phyloP scores from a whole-genome alignment of 345 rosid genomes.

The Punica granatum region DNA sequence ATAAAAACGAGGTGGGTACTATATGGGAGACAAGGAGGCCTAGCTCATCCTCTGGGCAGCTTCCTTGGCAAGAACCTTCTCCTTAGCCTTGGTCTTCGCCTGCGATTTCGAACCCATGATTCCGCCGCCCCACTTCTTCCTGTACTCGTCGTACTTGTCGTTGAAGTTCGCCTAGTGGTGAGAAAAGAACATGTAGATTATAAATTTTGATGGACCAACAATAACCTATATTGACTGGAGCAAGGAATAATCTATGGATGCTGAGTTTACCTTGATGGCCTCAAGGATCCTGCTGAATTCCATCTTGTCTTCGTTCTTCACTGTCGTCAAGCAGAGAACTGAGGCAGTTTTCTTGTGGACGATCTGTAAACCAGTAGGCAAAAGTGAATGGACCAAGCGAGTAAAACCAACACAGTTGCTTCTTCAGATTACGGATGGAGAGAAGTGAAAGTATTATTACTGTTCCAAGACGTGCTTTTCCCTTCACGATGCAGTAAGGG shows the following conservation, averaged over 20 bases:
- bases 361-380: constrained; percentile 26
- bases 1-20: neutral
- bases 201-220: neutral
- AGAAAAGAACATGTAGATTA: neutral
- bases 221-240: neutral
- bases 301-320: constrained; percentile 70
- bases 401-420: neutral
- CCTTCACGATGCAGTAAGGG: constrained; percentile 51
- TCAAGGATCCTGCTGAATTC: constrained; percentile 69
- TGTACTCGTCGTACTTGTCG: constrained; percentile 61
- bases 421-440: neutral
- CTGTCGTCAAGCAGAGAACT: constrained; percentile 61
- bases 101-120: constrained; percentile 88
- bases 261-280: constrained; percentile 53
- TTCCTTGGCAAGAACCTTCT: constrained; percentile 62
- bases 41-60: constrained; percentile 68
- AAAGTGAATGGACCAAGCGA: neutral
- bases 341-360: constrained; percentile 74
- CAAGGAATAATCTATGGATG: neutral
- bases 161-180: constrained; percentile 53
- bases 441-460: constrained; percentile 12
- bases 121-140: constrained; percentile 88
- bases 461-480: constrained; percentile 47
- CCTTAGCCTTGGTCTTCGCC: constrained; percentile 68
- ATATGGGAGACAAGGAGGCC: neutral